Base-by-base conservation (phyloP, 1,139 yeast genomes). In the Hyphopichia burtonii region DNA sequence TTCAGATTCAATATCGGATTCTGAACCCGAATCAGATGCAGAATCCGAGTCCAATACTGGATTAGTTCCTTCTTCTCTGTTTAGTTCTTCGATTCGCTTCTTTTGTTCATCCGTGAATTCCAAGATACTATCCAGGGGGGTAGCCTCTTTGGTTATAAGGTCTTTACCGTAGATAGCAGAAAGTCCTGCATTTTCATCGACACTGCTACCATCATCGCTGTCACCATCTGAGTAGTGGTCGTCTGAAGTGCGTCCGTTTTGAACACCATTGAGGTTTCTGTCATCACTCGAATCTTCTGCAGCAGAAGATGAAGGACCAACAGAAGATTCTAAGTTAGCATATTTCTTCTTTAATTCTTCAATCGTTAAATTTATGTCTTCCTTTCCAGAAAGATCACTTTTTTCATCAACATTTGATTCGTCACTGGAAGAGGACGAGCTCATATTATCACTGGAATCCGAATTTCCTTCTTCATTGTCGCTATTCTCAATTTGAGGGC, bases 281-380 rank as follows among this genome's bases (percentile, higher is more conserved):
- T 9, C 28, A 8, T 42, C 50, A 20, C 44, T 52, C 10, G 45
- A 50, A 4, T 37, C 44, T 2, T 34, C 36, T 7, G 45, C 50
- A 10, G 40, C 46, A 1, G 32, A 37, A 8, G 27, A 19, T 17
- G 53, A 45, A 11, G 38, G 34, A 7, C 36, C 36, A 1, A 20
- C 31, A 10, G 34, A 35, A 3, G 36, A 33, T n/a, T 74, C 74
- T 40, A 83, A 50, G 23, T 71, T 63, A 23, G 84, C 77, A 58
- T 88, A 88, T 56, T 88, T 88, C 37, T 69, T 70, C 31, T 72
- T 70, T 42, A 88, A 68, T 53, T 87, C 82, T 20, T 85, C 91
- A 2, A 86, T 76, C 0, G 89, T 71, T 33, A 88, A 65, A 28
- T 76, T 62, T 44, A 76, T 74, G 51, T 53, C 62, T 16, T 53